Conservation (phyloP, 73 alveolate genomes). For the Chromera velia region DNA sequence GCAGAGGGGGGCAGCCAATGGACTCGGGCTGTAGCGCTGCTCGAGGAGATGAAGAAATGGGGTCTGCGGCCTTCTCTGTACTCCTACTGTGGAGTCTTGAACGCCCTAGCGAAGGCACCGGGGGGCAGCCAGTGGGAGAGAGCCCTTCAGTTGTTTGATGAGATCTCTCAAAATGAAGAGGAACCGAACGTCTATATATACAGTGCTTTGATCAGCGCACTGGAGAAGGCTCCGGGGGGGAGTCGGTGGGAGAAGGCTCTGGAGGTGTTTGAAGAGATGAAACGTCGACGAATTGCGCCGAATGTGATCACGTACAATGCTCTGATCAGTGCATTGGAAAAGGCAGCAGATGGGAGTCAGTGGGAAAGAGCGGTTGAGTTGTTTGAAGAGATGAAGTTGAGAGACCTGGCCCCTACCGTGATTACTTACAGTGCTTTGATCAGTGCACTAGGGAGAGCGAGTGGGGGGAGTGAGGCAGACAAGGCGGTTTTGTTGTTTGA, state of each 20-base stretch:
- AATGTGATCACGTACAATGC: too few species aligned
- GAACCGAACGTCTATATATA: too few species aligned
- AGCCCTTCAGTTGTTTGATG: neutral
- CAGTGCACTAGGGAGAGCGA: too few species aligned
- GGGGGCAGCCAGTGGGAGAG: too few species aligned
- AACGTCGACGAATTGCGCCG: too few species aligned
- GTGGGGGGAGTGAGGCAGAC: too few species aligned
- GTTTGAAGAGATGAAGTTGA: neutral
- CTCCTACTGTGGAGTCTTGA: neutral
- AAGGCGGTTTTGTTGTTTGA: neutral
- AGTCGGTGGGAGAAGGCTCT: too few species aligned
- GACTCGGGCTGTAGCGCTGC: neutral
- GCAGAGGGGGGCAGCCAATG: neutral
- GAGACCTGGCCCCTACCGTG: neutral
- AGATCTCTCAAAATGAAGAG: too few species aligned
- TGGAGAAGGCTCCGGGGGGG: too few species aligned
- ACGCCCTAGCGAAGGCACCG: too few species aligned
- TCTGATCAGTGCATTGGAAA: too few species aligned
- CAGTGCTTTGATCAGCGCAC: too few species aligned
- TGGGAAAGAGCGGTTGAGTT: constrained; percentile 1
- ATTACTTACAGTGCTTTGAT: neutral
- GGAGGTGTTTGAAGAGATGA: neutral
- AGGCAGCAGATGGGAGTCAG: neutral
- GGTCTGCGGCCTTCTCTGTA: neutral
- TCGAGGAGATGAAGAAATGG: neutral